Conservation (phyloP, 1,284 basidiomycete genomes). For the Tranzscheliella williamsii region DNA sequence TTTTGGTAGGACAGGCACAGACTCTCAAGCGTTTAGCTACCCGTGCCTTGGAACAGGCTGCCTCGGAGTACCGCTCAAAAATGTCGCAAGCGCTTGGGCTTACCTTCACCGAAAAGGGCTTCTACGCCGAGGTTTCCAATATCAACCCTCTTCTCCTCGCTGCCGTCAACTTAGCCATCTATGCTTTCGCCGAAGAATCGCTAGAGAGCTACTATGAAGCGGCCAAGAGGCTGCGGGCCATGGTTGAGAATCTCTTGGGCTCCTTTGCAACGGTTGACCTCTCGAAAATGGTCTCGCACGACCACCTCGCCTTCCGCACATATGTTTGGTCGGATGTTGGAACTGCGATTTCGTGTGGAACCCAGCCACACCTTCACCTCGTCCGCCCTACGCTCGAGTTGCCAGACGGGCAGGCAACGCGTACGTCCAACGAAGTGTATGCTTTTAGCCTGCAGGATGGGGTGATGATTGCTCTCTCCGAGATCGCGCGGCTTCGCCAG, state of each 20-base stretch:
- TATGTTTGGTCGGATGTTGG: conserved; percentile 28
- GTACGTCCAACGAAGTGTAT: background rate
- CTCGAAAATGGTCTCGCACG: conserved; percentile 12
- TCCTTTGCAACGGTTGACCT: conserved; percentile 21
- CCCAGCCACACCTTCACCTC: conserved; percentile 23
- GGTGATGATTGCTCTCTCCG: conserved; percentile 18
- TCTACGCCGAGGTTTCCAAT: conserved; percentile 8
- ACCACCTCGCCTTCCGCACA: conserved; percentile 22
- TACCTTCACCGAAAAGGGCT: conserved; percentile 25
- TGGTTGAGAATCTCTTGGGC: conserved; percentile 21
- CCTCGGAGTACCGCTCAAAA: conserved; percentile 18
- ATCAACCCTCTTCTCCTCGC: conserved; percentile 26
- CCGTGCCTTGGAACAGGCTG: conserved; percentile 19
- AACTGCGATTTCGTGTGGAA: conserved; percentile 25
- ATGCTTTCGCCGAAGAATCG: conserved; percentile 29
- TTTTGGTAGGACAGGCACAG: conserved; percentile 28
- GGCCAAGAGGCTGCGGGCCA: conserved; percentile 10
- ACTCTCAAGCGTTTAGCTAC: conserved; percentile 25
- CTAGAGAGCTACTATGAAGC: conserved; percentile 30
- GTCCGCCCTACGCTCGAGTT: conserved; percentile 9
- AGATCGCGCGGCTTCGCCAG: conserved; percentile 24
- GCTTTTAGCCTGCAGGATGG: conserved; percentile 18
- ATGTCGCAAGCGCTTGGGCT: conserved; percentile 10
- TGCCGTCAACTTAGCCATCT: conserved; percentile 30
- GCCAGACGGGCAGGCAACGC: background rate